Evolutionary conservation across 2,329 filamentous ascomycete species (phyloP).

Genomic region (Talaromyces sp.): DNA sequence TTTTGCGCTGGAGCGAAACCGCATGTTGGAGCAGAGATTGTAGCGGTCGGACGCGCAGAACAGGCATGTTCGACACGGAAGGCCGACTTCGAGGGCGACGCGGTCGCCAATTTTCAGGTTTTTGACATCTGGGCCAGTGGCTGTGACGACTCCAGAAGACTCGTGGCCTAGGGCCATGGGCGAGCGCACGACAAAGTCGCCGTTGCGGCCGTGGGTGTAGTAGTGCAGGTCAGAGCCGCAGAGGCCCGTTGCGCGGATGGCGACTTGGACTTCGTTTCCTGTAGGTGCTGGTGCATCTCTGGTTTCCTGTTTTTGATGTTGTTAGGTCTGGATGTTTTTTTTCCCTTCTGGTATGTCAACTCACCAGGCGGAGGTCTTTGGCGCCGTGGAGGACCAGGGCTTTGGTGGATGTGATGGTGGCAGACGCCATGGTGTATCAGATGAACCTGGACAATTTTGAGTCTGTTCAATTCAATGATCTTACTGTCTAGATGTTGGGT

Average conservation of each 20-base stretch:
- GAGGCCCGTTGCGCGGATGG: slow-evolving; percentile 62
- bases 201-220: slow-evolving; percentile 82
- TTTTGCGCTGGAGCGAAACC: slow-evolving; percentile 57
- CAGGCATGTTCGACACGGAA: slow-evolving; percentile 66
- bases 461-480: neutral
- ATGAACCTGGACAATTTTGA: neutral
- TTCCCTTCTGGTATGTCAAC: slow-evolving; percentile 14
- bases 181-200: slow-evolving; percentile 74
- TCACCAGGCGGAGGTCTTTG: slow-evolving; percentile 57
- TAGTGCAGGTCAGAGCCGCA: slow-evolving; percentile 76
- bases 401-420: slow-evolving; percentile 15
- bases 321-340: neutral
- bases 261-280: slow-evolving; percentile 57
- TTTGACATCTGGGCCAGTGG: slow-evolving; percentile 60
- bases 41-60: slow-evolving; percentile 55
- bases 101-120: slow-evolving; percentile 69
- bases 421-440: slow-evolving; percentile 16
- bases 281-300: slow-evolving; percentile 45
- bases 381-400: slow-evolving; percentile 57
- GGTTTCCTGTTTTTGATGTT: slow-evolving; percentile 45
- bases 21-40: slow-evolving; percentile 58
- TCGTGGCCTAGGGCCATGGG: slow-evolving; percentile 78
- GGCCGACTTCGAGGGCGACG: slow-evolving; percentile 87
- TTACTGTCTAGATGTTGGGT: neutral
- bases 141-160: slow-evolving; percentile 73